Conservation (phyloP, 1,139 yeast genomes). For the Candida gigantensis region DNA sequence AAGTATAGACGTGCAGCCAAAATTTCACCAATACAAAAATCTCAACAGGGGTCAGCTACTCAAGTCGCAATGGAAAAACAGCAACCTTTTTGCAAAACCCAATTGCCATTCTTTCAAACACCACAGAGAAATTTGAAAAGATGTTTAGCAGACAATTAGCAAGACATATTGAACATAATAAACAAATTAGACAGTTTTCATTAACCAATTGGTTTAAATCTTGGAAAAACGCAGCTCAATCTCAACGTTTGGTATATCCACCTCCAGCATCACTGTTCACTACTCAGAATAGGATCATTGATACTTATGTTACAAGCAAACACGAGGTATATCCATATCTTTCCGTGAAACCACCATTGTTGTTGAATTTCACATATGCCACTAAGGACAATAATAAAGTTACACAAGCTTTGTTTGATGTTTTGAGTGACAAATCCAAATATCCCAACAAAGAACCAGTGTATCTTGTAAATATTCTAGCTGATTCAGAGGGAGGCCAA, state of each 20-base stretch:
- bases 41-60: too few relatives aligned
- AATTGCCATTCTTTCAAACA: neutral
- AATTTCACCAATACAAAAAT: too few relatives aligned
- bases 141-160: constrained; percentile 15
- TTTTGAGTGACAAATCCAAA: constrained; percentile 51
- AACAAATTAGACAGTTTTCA: constrained; percentile 23
- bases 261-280: constrained; percentile 40
- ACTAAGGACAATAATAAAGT: constrained; percentile 62
- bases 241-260: constrained; percentile 36
- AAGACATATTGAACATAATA: constrained; percentile 7
- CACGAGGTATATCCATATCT: constrained; percentile 59
- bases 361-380: constrained; percentile 75
- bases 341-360: constrained; percentile 57
- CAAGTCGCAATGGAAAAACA: neutral
- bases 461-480: constrained; percentile 68
- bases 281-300: constrained; percentile 43
- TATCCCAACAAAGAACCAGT: constrained; percentile 44
- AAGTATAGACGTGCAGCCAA: too few relatives aligned
- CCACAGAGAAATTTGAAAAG: neutral
- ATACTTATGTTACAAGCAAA: constrained; percentile 44
- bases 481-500: constrained; percentile 63
- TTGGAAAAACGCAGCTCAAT: constrained; percentile 15
- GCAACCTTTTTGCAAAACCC: neutral
- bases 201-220: constrained; percentile 15
- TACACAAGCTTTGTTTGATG: constrained; percentile 63